These are phyloP conservation scores for Cercospora sp. DNA, from an alignment of 2,329 filamentous ascomycete species.

Conservation along the genomic window DNA sequence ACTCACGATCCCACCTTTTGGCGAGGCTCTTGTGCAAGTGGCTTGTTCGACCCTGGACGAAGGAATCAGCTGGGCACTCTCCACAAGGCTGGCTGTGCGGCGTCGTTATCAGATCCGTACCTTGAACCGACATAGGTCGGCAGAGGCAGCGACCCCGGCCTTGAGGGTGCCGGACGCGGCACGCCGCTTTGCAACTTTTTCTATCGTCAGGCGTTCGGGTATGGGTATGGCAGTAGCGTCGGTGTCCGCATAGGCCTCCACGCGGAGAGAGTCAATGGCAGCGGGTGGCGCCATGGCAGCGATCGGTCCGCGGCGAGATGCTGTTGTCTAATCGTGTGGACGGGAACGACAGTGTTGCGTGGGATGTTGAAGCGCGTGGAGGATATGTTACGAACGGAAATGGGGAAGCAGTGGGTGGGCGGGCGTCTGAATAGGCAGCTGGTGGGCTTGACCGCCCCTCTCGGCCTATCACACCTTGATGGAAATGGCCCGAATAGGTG, in stretches of 20 bases:
- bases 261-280: slow-evolving; percentile 32
- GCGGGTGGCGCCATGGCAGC: slow-evolving; percentile 37
- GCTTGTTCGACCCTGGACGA: slow-evolving; percentile 56
- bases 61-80: slow-evolving; percentile 8
- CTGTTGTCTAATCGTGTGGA: background rate
- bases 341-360: slow-evolving; percentile 10
- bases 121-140: slow-evolving; percentile 75
- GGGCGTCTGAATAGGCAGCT: slow-evolving; percentile 13
- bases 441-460: slow-evolving; percentile 14
- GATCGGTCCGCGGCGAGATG: background rate
- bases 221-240: slow-evolving; percentile 51
- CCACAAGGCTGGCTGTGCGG: background rate
- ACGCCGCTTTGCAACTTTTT: slow-evolving; percentile 67
- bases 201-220: slow-evolving; percentile 60
- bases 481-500: slow-evolving; percentile 8
- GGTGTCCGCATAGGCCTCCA: slow-evolving; percentile 48
- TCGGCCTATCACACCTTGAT: slow-evolving; percentile 27
- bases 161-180: slow-evolving; percentile 70
- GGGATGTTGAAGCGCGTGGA: slow-evolving; percentile 13
- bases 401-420: slow-evolving; percentile 18
- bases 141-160: slow-evolving; percentile 73
- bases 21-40: slow-evolving; percentile 69
- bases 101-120: slow-evolving; percentile 15
- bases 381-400: slow-evolving; percentile 14
- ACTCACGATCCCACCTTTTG: slow-evolving; percentile 81